Evolutionary conservation across 2,329 filamentous ascomycete species (phyloP), one percentile per base, ranked within the genome.

Genomic region (Nemania sp.): DNA sequence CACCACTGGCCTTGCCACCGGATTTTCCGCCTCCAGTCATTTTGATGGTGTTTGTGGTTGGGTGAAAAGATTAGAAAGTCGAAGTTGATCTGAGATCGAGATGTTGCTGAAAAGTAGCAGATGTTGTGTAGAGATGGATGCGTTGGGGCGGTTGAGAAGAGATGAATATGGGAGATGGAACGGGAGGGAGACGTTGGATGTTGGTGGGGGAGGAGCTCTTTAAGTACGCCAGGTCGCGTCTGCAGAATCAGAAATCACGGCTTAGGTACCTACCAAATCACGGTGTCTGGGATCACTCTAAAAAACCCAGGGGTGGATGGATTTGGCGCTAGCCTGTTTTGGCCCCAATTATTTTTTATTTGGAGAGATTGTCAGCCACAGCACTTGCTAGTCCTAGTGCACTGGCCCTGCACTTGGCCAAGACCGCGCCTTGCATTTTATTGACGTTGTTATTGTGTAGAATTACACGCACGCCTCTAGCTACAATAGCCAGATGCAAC

Each of bases 1-100:
- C 92, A 87, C 94, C 94, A 87, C 92, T 95, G 88, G 95, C 94
- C 92, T 98, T 98, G 91, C 96, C 96, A 86, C 96, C 96, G 87
- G 95, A 98, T 88, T 99, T 99, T 86, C 96, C 96, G 85, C 95
- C 95, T 90, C 95, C 95, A 93, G 96, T 97, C 96, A 99, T 99
- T 92, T 93, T 98, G 91, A 89, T 81, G 74, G 75, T 79, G 76
- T 76, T 76, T 72, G 73, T 74, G 72, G 76, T 77, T 71, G 69
- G 43, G 57, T 22, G 70, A 75, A 75, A 68, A 35, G 11, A 26
- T 59, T 59, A 20, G 32, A 60, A 63, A 63, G 15, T 62, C 29
- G 18, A 58, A 66, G 55, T 66, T 58, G 59, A 70, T 62, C 56
- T 49, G 66, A 66, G 69, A 72, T 70, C 68, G 49, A 66, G 60